Evolutionary conservation across 129 eudicot species (phyloP).

Genomic region (Flaveria trinervia): DNA sequence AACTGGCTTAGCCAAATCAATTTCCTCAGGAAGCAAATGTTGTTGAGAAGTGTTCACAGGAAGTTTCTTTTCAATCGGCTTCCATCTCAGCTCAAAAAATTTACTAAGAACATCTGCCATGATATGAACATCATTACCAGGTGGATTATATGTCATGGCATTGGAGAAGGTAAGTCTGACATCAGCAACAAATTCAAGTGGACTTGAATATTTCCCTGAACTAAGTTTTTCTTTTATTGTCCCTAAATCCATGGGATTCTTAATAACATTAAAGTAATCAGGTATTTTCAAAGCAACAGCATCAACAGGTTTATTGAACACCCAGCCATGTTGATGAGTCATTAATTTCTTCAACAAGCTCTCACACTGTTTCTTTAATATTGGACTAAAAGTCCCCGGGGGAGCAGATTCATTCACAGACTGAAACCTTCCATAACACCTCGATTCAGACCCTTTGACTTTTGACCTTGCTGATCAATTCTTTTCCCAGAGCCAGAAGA

Average conservation of each 20-base stretch:
- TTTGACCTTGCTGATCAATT: constrained; percentile 31
- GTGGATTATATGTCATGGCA: constrained; percentile 83
- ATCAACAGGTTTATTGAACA: constrained; percentile 79
- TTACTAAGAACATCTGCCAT: constrained; percentile 66
- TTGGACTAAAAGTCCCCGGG: constrained; percentile 29
- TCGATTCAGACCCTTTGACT: constrained; percentile 46
- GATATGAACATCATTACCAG: constrained; percentile 62
- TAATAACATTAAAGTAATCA: constrained; percentile 69
- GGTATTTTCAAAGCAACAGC: constrained; percentile 69
- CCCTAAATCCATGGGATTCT: constrained; percentile 90
- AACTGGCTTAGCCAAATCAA: constrained; percentile 44
- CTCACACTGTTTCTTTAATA: constrained; percentile 64
- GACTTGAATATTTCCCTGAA: constrained; percentile 49
- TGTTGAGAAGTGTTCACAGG: constrained; percentile 31
- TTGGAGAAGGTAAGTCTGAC: constrained; percentile 78
- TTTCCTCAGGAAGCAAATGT: constrained; percentile 36
- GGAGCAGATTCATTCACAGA: constrained; percentile 32
- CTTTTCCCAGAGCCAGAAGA: constrained; percentile 41
- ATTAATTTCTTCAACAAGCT: constrained; percentile 62
- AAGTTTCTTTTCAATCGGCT: constrained; percentile 68
- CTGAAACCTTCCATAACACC: constrained; percentile 54
- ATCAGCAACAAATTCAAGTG: constrained; percentile 68
- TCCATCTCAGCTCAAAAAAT: constrained; percentile 67
- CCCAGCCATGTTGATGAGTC: constrained; percentile 67
- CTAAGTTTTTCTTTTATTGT: constrained; percentile 62